phyloP scores from a whole-genome alignment of 2,329 filamentous ascomycete species.

The Trichoderma breve region DNA sequence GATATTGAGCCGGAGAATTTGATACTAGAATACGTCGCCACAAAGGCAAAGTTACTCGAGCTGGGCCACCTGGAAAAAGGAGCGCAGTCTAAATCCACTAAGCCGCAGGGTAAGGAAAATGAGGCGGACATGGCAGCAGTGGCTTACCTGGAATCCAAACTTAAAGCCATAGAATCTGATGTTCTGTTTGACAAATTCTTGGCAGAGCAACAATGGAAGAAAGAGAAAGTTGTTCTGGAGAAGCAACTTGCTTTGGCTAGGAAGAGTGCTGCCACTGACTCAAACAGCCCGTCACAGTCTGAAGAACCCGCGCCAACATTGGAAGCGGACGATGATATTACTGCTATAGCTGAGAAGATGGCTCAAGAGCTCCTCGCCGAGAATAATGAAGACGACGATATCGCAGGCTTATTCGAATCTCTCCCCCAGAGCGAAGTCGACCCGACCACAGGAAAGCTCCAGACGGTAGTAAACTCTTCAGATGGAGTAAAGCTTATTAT shows the following conservation, averaged over 20 bases:
- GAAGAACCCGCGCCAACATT: slow-evolving; percentile 32
- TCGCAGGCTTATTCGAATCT: slow-evolving; percentile 53
- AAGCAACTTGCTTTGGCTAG: slow-evolving; percentile 54
- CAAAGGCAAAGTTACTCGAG: slow-evolving; percentile 67
- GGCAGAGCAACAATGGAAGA: slow-evolving; percentile 65
- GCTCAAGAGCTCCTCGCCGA: slow-evolving; percentile 59
- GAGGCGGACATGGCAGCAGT: slow-evolving; percentile 46
- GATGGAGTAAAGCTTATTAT: slow-evolving; percentile 60
- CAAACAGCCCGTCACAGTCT: slow-evolving; percentile 24
- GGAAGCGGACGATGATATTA: slow-evolving; percentile 49
- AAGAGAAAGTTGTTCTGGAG: slow-evolving; percentile 57
- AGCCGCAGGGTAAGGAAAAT: slow-evolving; percentile 24
- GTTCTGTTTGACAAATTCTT: slow-evolving; percentile 68
- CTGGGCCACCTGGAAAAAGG: slow-evolving; percentile 34
- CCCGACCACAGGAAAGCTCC: slow-evolving; percentile 55
- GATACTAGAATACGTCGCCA: slow-evolving; percentile 71
- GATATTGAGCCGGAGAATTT: slow-evolving; percentile 75
- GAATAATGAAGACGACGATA: slow-evolving; percentile 43
- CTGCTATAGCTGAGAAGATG: slow-evolving; percentile 49
- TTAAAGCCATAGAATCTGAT: slow-evolving; percentile 75
- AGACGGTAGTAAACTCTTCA: slow-evolving; percentile 52
- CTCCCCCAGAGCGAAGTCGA: slow-evolving; percentile 62
- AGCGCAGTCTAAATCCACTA: slow-evolving; percentile 9
- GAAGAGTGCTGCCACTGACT: slow-evolving; percentile 31
- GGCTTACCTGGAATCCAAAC: slow-evolving; percentile 67